A percentile compares a stretch with the other conserved stretches of the same genome.
These are phyloP conservation scores for Aspergillus sclerotioniger DNA, from an alignment of 495 filamentous ascomycete species.

Conservation along the genomic window DNA sequence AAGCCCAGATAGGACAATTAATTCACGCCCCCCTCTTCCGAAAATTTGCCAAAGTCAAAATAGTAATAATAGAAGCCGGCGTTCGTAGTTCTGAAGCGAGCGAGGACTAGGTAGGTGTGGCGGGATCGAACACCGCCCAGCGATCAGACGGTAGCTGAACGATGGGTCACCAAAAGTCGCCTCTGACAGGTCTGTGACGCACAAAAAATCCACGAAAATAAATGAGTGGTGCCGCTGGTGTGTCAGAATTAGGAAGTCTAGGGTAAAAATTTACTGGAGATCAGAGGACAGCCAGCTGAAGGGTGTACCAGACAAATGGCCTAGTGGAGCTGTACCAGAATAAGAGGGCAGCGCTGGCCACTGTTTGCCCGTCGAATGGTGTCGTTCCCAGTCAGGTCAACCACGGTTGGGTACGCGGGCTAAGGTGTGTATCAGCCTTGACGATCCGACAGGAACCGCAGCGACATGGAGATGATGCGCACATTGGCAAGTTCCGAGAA, in stretches of 20 bases:
- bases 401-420: slow-evolving; percentile 30
- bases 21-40: not conserved
- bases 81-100: slow-evolving; percentile 1
- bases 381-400: slow-evolving; percentile 29
- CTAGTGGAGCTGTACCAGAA: slow-evolving; percentile 26
- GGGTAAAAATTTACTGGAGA: slow-evolving; percentile 19
- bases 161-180: slow-evolving; percentile 26
- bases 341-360: slow-evolving; percentile 19
- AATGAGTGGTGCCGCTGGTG: not conserved
- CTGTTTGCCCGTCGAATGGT: slow-evolving; percentile 20
- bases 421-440: slow-evolving; percentile 28
- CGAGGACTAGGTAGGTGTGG: slow-evolving; percentile 11
- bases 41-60: slow-evolving; percentile 8
- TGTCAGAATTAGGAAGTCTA: slow-evolving; percentile 15
- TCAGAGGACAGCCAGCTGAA: slow-evolving; percentile 15
- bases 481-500: slow-evolving; percentile 42
- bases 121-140: slow-evolving; percentile 22
- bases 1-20: not conserved
- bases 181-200: slow-evolving; percentile 20
- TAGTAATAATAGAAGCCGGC: slow-evolving; percentile 7
- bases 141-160: slow-evolving; percentile 28
- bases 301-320: slow-evolving; percentile 22
- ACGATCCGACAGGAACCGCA: slow-evolving; percentile 32
- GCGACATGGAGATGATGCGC: slow-evolving; percentile 37
- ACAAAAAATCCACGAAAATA: slow-evolving; percentile 13